These are phyloP conservation scores for Cylindrodendrum hubeiense DNA, from an alignment of 2,329 filamentous ascomycete genomes.

Conservation along the genomic window DNA sequence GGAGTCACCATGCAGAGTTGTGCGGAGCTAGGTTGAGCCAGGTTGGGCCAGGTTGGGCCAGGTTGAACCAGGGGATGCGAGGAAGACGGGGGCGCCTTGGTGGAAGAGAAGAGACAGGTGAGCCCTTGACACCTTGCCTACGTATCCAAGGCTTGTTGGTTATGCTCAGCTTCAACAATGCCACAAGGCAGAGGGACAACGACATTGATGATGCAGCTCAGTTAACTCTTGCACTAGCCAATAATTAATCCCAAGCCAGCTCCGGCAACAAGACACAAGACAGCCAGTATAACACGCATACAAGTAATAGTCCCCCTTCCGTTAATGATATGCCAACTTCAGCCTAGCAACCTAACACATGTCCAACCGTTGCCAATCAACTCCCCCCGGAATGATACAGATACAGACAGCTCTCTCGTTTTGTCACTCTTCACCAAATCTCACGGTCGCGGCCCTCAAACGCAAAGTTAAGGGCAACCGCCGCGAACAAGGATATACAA, in stretches of 20 bases:
- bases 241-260: conserved; percentile 11
- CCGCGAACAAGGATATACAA: conserved; percentile 78
- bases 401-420: conserved; percentile 8
- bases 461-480: conserved; percentile 83
- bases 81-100: not conserved
- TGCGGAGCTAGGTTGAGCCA: not conserved
- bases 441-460: conserved; percentile 76
- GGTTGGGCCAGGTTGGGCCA: not conserved
- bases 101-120: not conserved
- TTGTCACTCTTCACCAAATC: conserved; percentile 58
- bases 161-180: not conserved
- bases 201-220: conserved; percentile 4
- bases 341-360: conserved; percentile 3
- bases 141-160: not conserved
- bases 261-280: conserved; percentile 2
- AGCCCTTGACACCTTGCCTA: no score
- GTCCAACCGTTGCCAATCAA: conserved; percentile 21
- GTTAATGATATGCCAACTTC: conserved; percentile 18
- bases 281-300: not conserved
- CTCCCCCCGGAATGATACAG: conserved; percentile 18
- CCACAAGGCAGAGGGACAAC: not conserved
- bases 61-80: no score
- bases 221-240: conserved; percentile 26
- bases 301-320: conserved; percentile 3
- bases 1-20: not conserved